phyloP scores from a whole-genome alignment of 208 protist genomes.

The Leptomonas pyrrhocoris region DNA sequence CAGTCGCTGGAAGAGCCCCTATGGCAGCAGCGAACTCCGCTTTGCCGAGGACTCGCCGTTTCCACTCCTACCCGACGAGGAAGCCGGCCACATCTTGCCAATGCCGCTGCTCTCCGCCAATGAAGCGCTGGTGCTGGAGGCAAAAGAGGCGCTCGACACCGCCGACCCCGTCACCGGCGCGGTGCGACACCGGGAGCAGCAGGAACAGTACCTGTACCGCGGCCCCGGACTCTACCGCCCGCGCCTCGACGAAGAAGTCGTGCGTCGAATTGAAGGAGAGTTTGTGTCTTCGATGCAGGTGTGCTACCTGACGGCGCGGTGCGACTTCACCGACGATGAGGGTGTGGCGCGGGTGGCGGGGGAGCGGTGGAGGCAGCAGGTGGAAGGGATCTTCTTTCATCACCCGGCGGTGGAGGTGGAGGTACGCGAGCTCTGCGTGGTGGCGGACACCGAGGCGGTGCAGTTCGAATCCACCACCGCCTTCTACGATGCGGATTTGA shows the following conservation, averaged over 20 bases:
- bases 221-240: slow-evolving; percentile 54
- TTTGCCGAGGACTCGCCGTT: slow-evolving; percentile 80
- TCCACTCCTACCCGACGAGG: slow-evolving; percentile 88
- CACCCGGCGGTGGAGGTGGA: slow-evolving; percentile 25
- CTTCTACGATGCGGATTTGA: slow-evolving; percentile 68
- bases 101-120: slow-evolving; percentile 66
- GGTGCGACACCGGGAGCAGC: slow-evolving; percentile 2
- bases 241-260: slow-evolving; percentile 31
- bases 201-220: slow-evolving; percentile 39
- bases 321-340: slow-evolving; percentile 33
- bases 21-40: slow-evolving; percentile 84
- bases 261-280: slow-evolving; percentile 10
- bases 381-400: slow-evolving; percentile 86
- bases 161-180: not conserved
- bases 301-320: slow-evolving; percentile 33
- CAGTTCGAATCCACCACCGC: slow-evolving; percentile 40
- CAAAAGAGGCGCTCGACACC: slow-evolving; percentile 19
- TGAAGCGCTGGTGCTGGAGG: slow-evolving; percentile 51
- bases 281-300: slow-evolving; percentile 23
- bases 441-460: slow-evolving; percentile 47
- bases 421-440: slow-evolving; percentile 39
- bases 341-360: slow-evolving; percentile 69
- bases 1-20: slow-evolving; percentile 21
- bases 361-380: slow-evolving; percentile 86
- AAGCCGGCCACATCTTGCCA: slow-evolving; percentile 32